Percentiles rank a stretch among this genome's conserved stretches.
phyloP scores from a whole-genome alignment of 139 green algal genomes.

The Chlorella vulgaris region DNA sequence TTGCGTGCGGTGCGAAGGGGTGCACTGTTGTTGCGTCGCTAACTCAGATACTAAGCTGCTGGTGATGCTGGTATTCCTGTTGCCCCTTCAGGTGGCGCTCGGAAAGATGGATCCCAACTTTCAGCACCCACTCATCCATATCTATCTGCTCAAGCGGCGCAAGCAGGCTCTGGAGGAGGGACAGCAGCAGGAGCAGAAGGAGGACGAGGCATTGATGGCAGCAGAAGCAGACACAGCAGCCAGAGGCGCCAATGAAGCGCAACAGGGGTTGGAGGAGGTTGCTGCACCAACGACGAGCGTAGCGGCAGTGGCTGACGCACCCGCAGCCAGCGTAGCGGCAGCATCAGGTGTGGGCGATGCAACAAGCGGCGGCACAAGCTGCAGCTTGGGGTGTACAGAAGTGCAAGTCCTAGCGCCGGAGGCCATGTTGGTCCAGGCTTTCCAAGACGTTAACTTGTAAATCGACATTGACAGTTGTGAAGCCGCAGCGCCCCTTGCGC shows the following conservation, averaged over 20 bases:
- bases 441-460: conserved; percentile 5
- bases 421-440: not conserved
- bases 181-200: not conserved
- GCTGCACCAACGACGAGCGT: too few relatives aligned
- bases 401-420: not conserved
- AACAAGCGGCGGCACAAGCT: not conserved
- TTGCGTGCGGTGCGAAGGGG: not conserved
- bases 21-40: not conserved
- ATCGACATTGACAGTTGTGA: not conserved
- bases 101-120: conserved; percentile 67
- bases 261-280: not conserved
- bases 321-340: too few relatives aligned
- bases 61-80: not conserved
- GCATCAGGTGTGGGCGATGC: too few relatives aligned
- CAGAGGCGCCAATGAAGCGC: too few relatives aligned
- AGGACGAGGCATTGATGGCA: not conserved
- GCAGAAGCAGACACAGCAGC: not conserved
- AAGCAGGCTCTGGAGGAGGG: conserved; percentile 20
- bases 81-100: conserved; percentile 26
- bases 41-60: not conserved
- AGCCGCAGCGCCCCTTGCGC: too few relatives aligned
- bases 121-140: conserved; percentile 74
- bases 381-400: not conserved
- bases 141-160: conserved; percentile 68
- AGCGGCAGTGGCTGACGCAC: too few relatives aligned